Evolutionary conservation across 192 early-diverging fungal species (phyloP), one percentile per base, ranked within the genome.

Genomic region (Podila clonocystis): DNA sequence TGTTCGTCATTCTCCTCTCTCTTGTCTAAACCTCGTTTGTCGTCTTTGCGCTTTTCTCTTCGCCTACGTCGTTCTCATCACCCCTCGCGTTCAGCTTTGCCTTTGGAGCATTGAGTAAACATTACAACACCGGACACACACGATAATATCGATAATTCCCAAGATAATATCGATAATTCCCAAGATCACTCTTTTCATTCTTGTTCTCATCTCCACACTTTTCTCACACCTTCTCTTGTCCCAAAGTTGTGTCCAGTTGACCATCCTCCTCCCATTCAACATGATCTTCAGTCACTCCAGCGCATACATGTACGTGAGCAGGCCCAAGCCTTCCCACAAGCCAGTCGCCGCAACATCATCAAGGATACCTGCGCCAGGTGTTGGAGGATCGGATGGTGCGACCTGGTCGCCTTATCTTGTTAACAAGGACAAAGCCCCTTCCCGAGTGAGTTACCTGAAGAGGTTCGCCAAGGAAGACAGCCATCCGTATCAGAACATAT

Each of bases 251-350:
- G 11, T 48, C 20, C 67, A 68, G n/a, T n/a, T 24, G 24, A 55
- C 20, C 52, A 55, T 26, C 20, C 52, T 9, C 52, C 20, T 9
- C 20, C 52, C 24, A 55, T 17, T 24, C 17, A 20, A 5, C 13
- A 80, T 80, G 77, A 60, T 80, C 26, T 80, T 65, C 70, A 73
- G 67, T 29, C 77, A 80, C 33, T 67, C 77, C 13, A 68, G 65
- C 45, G 66, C 77, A 4, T 55, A 24, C n/a, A 55, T 80, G 50
- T 28, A 38, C 61, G 12, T 65, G 30, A 36, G 52, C 71, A 30
- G 72, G 59, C 52, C 62, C 63, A 45, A 26, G 59, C n/a, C 60
- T 38, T 20, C 6, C 7, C 8, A 24, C 52, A 55, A 22, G n/a
- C 24, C 52, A 20, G 24, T 26, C 13, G 17, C 30, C 68, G 13